These are phyloP conservation scores for Neonectria coccinea DNA, from an alignment of 2,329 filamentous ascomycete genomes.

Conservation along the genomic window DNA sequence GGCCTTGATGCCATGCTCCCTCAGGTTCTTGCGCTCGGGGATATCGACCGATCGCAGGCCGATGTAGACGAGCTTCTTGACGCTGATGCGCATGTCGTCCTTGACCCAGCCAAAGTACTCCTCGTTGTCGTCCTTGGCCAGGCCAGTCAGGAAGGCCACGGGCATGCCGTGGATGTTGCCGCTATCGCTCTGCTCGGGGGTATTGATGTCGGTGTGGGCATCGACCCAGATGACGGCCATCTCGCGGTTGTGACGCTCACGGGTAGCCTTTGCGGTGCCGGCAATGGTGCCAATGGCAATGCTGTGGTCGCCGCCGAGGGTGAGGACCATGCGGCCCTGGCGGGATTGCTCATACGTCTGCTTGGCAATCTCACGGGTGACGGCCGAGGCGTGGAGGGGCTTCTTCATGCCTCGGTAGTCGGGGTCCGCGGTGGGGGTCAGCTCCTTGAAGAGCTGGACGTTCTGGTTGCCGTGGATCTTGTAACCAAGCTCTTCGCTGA, in stretches of 20 bases:
- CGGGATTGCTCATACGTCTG: slow-evolving; percentile 91
- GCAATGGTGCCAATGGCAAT: slow-evolving; percentile 95
- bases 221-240: slow-evolving; percentile 99
- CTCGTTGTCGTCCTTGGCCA: slow-evolving; percentile 79
- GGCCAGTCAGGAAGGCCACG: slow-evolving; percentile 87
- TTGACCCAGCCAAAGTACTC: slow-evolving; percentile 92
- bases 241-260: slow-evolving; percentile 84
- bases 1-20: slow-evolving; percentile 90
- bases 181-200: slow-evolving; percentile 86
- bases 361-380: slow-evolving; percentile 81
- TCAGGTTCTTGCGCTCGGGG: slow-evolving; percentile 92
- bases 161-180: slow-evolving; percentile 99
- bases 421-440: slow-evolving; percentile 78
- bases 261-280: slow-evolving; percentile 85
- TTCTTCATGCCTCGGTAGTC: slow-evolving; percentile 95
- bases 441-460: slow-evolving; percentile 84
- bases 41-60: slow-evolving; percentile 91
- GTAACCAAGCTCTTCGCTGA: slow-evolving; percentile 89
- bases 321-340: slow-evolving; percentile 88
- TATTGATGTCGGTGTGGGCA: slow-evolving; percentile 98
- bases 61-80: slow-evolving; percentile 95
- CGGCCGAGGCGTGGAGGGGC: slow-evolving; percentile 84
- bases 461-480: slow-evolving; percentile 84
- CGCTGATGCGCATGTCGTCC: slow-evolving; percentile 75
- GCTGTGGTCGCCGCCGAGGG: slow-evolving; percentile 94